Evolutionary conservation across 768 basidiomycete species (phyloP), one percentile per base, ranked within the genome.

Genomic region (Suillus bovinus): DNA sequence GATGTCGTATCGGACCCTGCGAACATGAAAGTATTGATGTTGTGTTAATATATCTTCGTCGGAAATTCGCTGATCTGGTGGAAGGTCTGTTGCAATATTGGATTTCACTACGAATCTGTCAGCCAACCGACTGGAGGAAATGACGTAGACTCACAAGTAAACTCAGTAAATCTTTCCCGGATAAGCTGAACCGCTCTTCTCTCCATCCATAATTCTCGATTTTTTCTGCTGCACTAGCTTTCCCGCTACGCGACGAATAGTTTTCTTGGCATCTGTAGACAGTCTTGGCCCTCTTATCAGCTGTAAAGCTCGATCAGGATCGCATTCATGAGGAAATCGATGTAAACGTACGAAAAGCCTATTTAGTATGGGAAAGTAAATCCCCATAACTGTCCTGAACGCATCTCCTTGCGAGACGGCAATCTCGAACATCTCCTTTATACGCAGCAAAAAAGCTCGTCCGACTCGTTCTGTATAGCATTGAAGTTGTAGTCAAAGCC

Each of bases 1-100:
- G 91, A 90, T 13, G 89, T 89, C 0, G 93, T 93, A 69, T 96
- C 93, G 14, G 94, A 92, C 5, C 94, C 94, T 24, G 90, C 93
- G 71, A 94, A 93, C 81, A 94, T 86, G 72, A 96, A 91, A 0
- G 93, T 94, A 67, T 91, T 93, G 74, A 96, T 87, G 63, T 87
- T 94, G 69, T 92, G 80, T n/a, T 13, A 94, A 80, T 57, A 96
- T 88, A 68, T 96, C 95, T 34, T 90, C 86, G 69, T 97, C 95
- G 0, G 93, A 90, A 66, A 96, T 87, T 39, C 88, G 84, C 64
- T 89, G 85, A 55, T 89, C 86, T 0, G 79, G 78, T 36, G 86
- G 81, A 17, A 92, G 77, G 63, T 94, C 90, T 0, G 79, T 83
- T 2, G 91, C 86, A 62, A 86, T 69, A 72, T 96, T 96, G 3